These are phyloP conservation scores for Aegilops longissima DNA, from an alignment of 176 grass and related monocot genomes.

Conservation along the genomic window DNA sequence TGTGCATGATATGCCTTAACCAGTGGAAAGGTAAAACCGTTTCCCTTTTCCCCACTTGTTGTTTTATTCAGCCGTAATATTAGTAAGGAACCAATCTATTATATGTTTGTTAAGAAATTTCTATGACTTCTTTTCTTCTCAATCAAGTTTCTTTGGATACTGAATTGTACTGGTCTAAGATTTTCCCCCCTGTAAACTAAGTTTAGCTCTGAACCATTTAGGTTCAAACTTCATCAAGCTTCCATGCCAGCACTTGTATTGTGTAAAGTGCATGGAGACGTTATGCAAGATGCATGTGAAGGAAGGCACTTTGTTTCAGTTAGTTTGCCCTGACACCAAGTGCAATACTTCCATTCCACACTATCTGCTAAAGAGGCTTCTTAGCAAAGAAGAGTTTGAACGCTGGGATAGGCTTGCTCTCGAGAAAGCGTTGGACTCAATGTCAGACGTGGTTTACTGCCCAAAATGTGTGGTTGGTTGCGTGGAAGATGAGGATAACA, in stretches of 20 bases:
- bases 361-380: constrained; percentile 41
- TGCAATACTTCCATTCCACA: constrained; percentile 49
- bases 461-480: constrained; percentile 53
- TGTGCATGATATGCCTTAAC: constrained; percentile 50
- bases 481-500: constrained; percentile 53
- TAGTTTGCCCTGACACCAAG: constrained; percentile 54
- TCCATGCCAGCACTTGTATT: constrained; percentile 35
- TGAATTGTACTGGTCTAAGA: neutral
- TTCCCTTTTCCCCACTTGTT: neutral
- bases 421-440: constrained; percentile 53
- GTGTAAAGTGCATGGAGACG: constrained; percentile 34
- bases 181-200: neutral
- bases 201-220: neutral
- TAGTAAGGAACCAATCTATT: neutral
- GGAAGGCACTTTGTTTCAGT: constrained; percentile 44
- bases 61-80: neutral
- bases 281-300: constrained; percentile 48
- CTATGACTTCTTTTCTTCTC: neutral
- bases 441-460: constrained; percentile 59
- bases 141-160: neutral
- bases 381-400: constrained; percentile 53
- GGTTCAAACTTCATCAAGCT: constrained; percentile 43
- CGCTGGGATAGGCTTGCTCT: constrained; percentile 62
- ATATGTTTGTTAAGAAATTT: neutral
- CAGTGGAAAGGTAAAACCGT: constrained; percentile 20